These are phyloP conservation scores for Brassica carinata DNA, from an alignment of 345 rosid species.

Conservation along the genomic window DNA sequence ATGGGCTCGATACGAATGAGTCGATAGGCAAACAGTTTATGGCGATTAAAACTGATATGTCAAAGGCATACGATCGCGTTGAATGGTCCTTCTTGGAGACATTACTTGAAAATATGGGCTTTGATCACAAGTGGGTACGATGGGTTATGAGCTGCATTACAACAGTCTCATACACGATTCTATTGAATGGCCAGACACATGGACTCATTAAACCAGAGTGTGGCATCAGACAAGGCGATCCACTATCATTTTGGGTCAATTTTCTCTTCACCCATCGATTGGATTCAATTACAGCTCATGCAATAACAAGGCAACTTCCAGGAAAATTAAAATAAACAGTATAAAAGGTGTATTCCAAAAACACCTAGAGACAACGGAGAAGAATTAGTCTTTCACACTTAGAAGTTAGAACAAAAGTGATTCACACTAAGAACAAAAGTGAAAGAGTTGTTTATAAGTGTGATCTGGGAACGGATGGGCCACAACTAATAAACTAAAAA, in stretches of 20 bases:
- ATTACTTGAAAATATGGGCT: too few species aligned
- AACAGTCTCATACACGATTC: too few species aligned
- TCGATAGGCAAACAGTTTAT: too few species aligned
- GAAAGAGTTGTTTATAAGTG: conserved; percentile 39
- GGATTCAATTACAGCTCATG: conserved; percentile 26
- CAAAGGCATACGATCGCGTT: too few species aligned
- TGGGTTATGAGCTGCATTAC: too few species aligned
- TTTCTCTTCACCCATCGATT: conserved; percentile 19
- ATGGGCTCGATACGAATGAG: too few species aligned
- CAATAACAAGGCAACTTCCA: conserved; percentile 10
- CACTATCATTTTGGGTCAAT: not conserved
- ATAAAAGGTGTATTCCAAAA: conserved; percentile 32
- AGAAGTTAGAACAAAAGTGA: not conserved
- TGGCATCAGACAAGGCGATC: too few species aligned
- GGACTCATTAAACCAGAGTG: too few species aligned
- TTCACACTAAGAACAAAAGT: conserved; percentile 17
- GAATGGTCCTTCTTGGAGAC: too few species aligned
- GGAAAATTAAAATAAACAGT: conserved; percentile 6
- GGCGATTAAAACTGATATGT: too few species aligned
- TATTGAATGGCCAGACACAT: too few species aligned
- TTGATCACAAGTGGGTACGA: too few species aligned
- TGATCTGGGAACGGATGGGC: conserved; percentile 32
- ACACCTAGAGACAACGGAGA: conserved; percentile 41
- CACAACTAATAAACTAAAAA: not conserved
- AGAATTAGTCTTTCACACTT: conserved; percentile 33